These are phyloP conservation scores for Lyophyllum semitale DNA, from an alignment of 768 basidiomycete species.

Conservation along the genomic window DNA sequence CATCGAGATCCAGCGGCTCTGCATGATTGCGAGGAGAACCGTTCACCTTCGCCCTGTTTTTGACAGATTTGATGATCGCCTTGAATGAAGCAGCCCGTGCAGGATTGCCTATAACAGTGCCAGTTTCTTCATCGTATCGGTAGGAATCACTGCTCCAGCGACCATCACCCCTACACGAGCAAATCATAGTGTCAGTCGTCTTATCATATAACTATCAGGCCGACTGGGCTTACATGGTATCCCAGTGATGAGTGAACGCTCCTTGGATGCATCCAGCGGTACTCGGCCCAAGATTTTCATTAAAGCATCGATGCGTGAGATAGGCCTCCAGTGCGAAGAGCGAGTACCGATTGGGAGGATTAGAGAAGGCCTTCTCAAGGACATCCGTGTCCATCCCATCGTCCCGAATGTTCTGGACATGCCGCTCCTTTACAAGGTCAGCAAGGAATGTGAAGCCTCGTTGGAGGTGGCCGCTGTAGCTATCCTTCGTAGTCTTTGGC, in stretches of 20 bases:
- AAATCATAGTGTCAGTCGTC: background rate
- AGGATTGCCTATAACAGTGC: conserved; percentile 25
- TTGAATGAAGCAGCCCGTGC: conserved; percentile 19
- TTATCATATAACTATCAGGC: background rate
- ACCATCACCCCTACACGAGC: conserved; percentile 18
- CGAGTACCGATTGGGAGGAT: conserved; percentile 27
- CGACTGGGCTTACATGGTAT: conserved; percentile 24
- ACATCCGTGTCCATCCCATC: conserved; percentile 20
- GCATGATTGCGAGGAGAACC: no score
- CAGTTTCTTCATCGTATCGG: conserved; percentile 13
- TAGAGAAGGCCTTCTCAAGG: conserved; percentile 27
- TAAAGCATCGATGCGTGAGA: conserved; percentile 30
- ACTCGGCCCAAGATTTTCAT: conserved; percentile 14
- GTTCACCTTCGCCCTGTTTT: no score
- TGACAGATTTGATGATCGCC: no score
- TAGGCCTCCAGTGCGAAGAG: conserved; percentile 25
- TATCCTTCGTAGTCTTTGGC: no score
- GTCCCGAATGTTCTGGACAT: conserved; percentile 1
- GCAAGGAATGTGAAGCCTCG: background rate
- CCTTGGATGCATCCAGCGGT: conserved; percentile 26
- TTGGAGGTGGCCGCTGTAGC: background rate
- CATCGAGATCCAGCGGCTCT: no score
- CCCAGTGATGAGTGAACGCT: conserved; percentile 29
- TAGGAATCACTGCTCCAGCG: conserved; percentile 20
- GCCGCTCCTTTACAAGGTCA: background rate